Evolutionary conservation across 2,329 filamentous ascomycete species (phyloP), one percentile per base, ranked within the genome.

Genomic region (Metarhizium brunneum): DNA sequence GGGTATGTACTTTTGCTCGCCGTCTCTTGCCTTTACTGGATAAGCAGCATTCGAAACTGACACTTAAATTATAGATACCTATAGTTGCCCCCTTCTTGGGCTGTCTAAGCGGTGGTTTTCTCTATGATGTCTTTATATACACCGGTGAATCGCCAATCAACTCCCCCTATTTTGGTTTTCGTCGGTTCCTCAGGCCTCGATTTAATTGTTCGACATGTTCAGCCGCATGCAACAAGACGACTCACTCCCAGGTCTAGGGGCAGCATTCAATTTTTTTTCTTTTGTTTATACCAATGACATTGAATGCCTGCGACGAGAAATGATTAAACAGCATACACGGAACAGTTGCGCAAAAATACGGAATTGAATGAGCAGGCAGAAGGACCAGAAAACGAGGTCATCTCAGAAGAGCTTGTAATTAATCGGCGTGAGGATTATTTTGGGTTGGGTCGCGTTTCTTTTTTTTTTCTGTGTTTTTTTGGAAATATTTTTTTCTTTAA

Each of bases 51-150:
- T 11, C n/a, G 36, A 45, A 20, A 53, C 50, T 61, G 52, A 62
- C 52, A 13, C 16, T 14, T 16, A 2, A 14, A 20, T 30, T 20
- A 5, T 48, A 86, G 84, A 80, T 90, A 20, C 87, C 87, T 0
- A 86, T 90, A 74, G 81, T 90, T 3, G 78, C 84, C 2, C 86
- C 86, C 0, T 88, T 90, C 64, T 67, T 80, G 8, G 87, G 86
- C 4, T 81, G 77, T 61, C 68, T 75, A 0, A 81, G 86, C 60
- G 85, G 86, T 3, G 85, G 82, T 2, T 82, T 84, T 65, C 61
- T 88, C 30, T 88, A 88, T 64, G 85, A 88, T 65, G 65, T 81
- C 2, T 81, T 88, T 65, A 73, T 90, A 42, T 90, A 84, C 65
- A 87, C 83, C 0, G 86, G 86, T 3, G 70, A 85, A 20, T 86